Conservation (phyloP, 805 yeast species). For the Lipomyces chichibuensis region DNA sequence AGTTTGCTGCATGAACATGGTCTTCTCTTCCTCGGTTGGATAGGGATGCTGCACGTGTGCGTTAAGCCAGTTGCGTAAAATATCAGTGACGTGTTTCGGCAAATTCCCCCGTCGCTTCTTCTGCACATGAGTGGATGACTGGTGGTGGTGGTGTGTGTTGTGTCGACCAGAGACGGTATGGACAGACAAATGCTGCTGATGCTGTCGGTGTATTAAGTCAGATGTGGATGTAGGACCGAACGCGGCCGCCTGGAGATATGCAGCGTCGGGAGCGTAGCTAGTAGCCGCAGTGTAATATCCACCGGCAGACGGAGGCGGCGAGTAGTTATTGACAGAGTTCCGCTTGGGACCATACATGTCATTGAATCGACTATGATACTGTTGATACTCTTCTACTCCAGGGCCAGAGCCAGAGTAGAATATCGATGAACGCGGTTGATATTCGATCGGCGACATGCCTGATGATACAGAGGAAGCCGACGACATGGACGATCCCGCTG, state of each 20-base stretch:
- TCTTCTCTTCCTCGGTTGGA: slow-evolving; percentile 79
- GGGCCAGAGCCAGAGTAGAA: not conserved
- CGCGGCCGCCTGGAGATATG: slow-evolving; percentile 15
- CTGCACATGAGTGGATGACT: slow-evolving; percentile 1
- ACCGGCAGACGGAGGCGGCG: slow-evolving; percentile 12
- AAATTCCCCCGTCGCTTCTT: slow-evolving; percentile 66
- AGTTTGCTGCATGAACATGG: slow-evolving; percentile 66
- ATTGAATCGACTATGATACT: not conserved
- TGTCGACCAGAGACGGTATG: slow-evolving; percentile 1
- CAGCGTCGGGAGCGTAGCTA: slow-evolving; percentile 7
- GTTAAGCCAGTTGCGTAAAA: slow-evolving; percentile 71
- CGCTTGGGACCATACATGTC: not conserved
- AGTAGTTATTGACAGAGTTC: not conserved
- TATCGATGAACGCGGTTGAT: slow-evolving; percentile 18
- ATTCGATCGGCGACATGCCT: slow-evolving; percentile 16
- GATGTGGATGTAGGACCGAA: slow-evolving; percentile 3
- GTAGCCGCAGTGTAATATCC: slow-evolving; percentile 22
- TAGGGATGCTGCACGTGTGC: slow-evolving; percentile 79
- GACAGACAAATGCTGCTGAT: slow-evolving; percentile 12
- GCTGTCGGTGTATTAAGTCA: slow-evolving; percentile 14
- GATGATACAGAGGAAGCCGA: slow-evolving; percentile 16
- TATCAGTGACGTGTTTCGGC: slow-evolving; percentile 76
- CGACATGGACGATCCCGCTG: slow-evolving; percentile 12
- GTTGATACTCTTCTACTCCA: not conserved
- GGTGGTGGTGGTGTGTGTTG: slow-evolving; percentile 1